Evolutionary conservation across 1,139 yeast species (phyloP).

Genomic region (Blastobotrys petasosporus): DNA sequence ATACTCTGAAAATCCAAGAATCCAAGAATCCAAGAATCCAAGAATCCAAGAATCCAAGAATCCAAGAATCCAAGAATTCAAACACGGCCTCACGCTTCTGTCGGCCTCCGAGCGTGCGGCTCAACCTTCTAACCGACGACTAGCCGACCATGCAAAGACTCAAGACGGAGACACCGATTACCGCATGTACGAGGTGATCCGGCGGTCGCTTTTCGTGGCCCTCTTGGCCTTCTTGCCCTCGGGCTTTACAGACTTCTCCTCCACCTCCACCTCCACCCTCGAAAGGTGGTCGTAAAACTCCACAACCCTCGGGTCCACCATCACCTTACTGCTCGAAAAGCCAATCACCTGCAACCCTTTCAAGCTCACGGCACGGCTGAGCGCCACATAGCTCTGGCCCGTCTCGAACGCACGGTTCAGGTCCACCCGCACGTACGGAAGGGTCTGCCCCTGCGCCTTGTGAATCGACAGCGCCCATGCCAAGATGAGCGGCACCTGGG

Average conservation of each 20-base stretch:
- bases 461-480: conserved; percentile 97
- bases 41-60: no score
- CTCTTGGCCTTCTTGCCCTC: neutral
- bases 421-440: conserved; percentile 77
- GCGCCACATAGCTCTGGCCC: conserved; percentile 94
- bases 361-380: conserved; percentile 77
- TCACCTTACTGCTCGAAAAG: conserved; percentile 57
- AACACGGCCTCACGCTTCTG: no score
- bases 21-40: no score
- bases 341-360: conserved; percentile 73
- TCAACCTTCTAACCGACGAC: no score
- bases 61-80: no score
- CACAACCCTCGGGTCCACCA: conserved; percentile 62
- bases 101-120: no score
- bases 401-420: conserved; percentile 71
- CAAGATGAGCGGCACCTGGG: conserved; percentile 65
- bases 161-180: no score
- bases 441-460: conserved; percentile 93
- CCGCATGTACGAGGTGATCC: neutral
- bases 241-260: neutral
- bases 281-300: conserved; percentile 51
- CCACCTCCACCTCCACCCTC: conserved; percentile 6
- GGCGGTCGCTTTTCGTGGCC: neutral
- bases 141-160: no score
- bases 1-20: no score